These are phyloP conservation scores for Aspergillus brasiliensis DNA, from an alignment of 2,329 filamentous ascomycete genomes.

Conservation along the genomic window DNA sequence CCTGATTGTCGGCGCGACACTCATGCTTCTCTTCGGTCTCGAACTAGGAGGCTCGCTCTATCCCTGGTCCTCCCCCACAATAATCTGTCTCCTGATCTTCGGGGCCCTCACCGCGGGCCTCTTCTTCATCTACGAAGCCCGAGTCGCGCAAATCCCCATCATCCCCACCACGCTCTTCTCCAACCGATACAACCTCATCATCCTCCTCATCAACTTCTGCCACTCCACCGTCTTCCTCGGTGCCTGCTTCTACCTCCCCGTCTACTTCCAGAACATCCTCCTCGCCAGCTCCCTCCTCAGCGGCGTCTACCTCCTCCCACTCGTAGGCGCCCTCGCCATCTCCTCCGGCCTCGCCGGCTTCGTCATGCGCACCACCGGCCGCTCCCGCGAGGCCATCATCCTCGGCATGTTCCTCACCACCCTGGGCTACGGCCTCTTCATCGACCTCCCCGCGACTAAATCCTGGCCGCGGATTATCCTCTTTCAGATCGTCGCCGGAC, in stretches of 20 bases:
- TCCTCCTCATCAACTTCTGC: slow-evolving; percentile 63
- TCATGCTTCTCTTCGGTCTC: slow-evolving; percentile 60
- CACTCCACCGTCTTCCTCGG: slow-evolving; percentile 73
- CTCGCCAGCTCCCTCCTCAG: slow-evolving; percentile 64
- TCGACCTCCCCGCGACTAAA: slow-evolving; percentile 52
- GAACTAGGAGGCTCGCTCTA: slow-evolving; percentile 69
- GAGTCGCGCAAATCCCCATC: slow-evolving; percentile 70
- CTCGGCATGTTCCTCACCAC: slow-evolving; percentile 56
- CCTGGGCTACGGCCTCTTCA: slow-evolving; percentile 61
- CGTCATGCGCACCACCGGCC: slow-evolving; percentile 68
- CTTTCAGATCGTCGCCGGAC: slow-evolving; percentile 31
- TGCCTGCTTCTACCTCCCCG: slow-evolving; percentile 70
- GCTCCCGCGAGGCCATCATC: slow-evolving; percentile 59
- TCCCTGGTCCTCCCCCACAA: slow-evolving; percentile 72
- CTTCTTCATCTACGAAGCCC: slow-evolving; percentile 71
- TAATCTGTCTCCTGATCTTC: slow-evolving; percentile 74
- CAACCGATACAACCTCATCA: slow-evolving; percentile 61
- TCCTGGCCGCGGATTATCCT: slow-evolving; percentile 36
- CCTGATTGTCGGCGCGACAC: slow-evolving; percentile 63
- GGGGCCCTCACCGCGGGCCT: slow-evolving; percentile 62
- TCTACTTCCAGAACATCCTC: slow-evolving; percentile 73
- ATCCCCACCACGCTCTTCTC: slow-evolving; percentile 70
- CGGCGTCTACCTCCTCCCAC: slow-evolving; percentile 68
- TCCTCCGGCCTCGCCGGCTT: slow-evolving; percentile 60
- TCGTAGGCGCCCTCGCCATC: slow-evolving; percentile 63